Evolutionary conservation across 2,329 filamentous ascomycete species (phyloP).

Genomic region (Hypoxylon sp.): DNA sequence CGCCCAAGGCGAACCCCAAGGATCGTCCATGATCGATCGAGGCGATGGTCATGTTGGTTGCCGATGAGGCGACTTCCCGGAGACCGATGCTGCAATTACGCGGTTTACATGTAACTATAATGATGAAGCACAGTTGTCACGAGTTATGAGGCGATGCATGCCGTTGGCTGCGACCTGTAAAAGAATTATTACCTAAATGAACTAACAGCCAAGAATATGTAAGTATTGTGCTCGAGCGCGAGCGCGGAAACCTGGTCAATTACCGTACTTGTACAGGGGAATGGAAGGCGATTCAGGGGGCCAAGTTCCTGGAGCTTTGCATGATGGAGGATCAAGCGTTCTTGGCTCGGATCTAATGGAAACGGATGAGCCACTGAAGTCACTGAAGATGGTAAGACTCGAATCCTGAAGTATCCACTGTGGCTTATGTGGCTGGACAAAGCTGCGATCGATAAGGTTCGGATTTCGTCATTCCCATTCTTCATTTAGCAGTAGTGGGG

Average conservation of each 20-base stretch:
- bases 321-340: conserved; percentile 28
- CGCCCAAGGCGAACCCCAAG: conserved; percentile 74
- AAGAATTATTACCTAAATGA: conserved; percentile 22
- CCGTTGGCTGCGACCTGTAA: conserved; percentile 11
- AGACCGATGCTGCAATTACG: conserved; percentile 15
- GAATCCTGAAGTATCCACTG: not conserved
- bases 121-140: conserved; percentile 17
- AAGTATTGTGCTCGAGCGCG: conserved; percentile 34
- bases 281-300: conserved; percentile 42
- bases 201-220: conserved; percentile 32
- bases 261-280: conserved; percentile 10
- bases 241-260: conserved; percentile 30
- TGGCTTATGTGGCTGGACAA: conserved; percentile 1
- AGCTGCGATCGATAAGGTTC: not conserved
- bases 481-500: conserved; percentile 17
- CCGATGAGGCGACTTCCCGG: conserved; percentile 27
- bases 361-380: conserved; percentile 16
- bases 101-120: conserved; percentile 27
- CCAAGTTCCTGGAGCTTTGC: conserved; percentile 19
- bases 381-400: not conserved
- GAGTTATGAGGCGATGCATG: conserved; percentile 28
- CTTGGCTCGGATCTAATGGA: conserved; percentile 36
- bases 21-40: conserved; percentile 70
- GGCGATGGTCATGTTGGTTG: conserved; percentile 51
- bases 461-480: conserved; percentile 41